Evolutionary conservation across 768 basidiomycete genomes (phyloP).

Genomic region (Exsudoporus frostii): DNA sequence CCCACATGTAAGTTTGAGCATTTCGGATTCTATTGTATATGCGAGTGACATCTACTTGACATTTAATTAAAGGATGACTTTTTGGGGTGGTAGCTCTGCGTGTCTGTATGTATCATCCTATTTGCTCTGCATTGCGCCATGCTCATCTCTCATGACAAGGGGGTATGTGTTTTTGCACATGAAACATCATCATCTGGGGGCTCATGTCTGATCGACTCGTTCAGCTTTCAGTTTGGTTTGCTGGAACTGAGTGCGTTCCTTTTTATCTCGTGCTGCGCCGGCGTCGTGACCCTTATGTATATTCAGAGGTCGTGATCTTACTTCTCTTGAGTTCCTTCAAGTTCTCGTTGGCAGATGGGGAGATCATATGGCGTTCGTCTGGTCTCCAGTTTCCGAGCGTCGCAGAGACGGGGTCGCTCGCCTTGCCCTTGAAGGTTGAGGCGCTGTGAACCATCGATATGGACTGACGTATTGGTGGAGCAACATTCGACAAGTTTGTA

Average conservation of each 20-base stretch:
- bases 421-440: not conserved
- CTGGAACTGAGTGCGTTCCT: not conserved
- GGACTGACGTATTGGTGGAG: not conserved
- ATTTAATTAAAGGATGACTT: conserved; percentile 1
- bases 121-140: no score
- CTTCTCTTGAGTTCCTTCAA: not conserved
- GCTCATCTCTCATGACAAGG: not conserved
- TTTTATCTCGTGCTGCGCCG: not conserved
- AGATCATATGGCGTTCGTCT: conserved; percentile 1
- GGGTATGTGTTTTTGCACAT: not conserved
- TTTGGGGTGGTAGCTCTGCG: not conserved
- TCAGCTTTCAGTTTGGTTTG: conserved; percentile 1
- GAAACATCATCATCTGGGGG: not conserved
- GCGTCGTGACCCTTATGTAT: not conserved
- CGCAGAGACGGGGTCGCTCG: not conserved
- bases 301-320: not conserved
- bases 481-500: not conserved
- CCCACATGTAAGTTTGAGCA: not conserved
- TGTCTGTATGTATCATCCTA: not conserved
- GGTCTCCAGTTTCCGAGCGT: conserved; percentile 3
- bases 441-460: not conserved
- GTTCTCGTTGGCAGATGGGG: not conserved
- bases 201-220: not conserved
- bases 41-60: not conserved
- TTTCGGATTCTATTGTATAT: not conserved